phyloP scores from a whole-genome alignment of 352 stramenopile genomes.

The Phytophthora chlamydospora region DNA sequence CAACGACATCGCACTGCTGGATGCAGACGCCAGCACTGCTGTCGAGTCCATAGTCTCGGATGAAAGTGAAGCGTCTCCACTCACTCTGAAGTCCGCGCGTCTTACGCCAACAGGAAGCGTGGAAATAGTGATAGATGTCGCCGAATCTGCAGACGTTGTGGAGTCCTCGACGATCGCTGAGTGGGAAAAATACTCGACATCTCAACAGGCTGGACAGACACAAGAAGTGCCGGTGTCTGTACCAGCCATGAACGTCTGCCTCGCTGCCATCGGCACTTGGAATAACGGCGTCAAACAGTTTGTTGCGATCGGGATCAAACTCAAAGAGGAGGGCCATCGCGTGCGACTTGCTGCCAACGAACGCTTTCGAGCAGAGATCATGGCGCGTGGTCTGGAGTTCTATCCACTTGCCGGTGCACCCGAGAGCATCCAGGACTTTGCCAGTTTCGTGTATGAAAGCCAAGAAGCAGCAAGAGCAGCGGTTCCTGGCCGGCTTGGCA shows the following conservation, averaged over 20 bases:
- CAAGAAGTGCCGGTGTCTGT: neutral
- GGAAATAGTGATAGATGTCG: constrained; percentile 7
- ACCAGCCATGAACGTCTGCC: constrained; percentile 39
- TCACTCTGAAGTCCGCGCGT: constrained; percentile 9
- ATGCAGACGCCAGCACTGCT: constrained; percentile 6
- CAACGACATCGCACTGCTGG: constrained; percentile 8
- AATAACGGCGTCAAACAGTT: constrained; percentile 52
- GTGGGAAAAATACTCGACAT: constrained; percentile 14
- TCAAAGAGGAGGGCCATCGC: constrained; percentile 64
- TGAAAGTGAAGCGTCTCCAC: neutral
- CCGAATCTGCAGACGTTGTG: constrained; percentile 12
- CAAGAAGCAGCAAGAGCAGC: constrained; percentile 1
- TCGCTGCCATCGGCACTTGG: constrained; percentile 42
- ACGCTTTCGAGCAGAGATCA: constrained; percentile 57
- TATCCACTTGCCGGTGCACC: constrained; percentile 34
- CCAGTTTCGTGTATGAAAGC: constrained; percentile 12
- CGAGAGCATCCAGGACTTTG: constrained; percentile 22
- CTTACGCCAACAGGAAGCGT: constrained; percentile 11
- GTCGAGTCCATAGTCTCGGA: neutral
- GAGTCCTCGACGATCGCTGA: constrained; percentile 6
- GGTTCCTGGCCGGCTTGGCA: constrained; percentile 1
- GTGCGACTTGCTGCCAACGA: constrained; percentile 80
- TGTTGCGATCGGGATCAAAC: constrained; percentile 50
- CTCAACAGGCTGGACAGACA: neutral
- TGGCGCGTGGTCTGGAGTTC: constrained; percentile 39